Conservation (phyloP, 768 basidiomycete genomes). For the Udeniomyces megalosporus region DNA sequence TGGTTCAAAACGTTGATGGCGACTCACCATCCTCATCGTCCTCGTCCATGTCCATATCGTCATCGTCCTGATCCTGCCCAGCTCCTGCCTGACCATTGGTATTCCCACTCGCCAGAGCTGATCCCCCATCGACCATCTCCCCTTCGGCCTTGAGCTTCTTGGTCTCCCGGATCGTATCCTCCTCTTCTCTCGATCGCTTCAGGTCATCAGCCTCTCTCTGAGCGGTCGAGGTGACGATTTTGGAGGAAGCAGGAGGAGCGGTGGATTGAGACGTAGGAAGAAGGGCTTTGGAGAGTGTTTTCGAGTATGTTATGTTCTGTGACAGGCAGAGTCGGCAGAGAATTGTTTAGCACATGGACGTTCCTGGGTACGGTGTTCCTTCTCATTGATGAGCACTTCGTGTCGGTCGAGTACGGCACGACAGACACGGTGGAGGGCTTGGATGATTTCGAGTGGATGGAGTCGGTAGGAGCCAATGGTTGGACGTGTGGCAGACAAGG, state of each 20-base stretch:
- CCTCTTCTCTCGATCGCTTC: slow-evolving; percentile 15
- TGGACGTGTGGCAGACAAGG: too few species aligned
- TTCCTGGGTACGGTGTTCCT: too few species aligned
- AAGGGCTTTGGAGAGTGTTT: slow-evolving; percentile 13
- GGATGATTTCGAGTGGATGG: too few species aligned
- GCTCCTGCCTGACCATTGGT: not conserved
- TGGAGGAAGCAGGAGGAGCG: not conserved
- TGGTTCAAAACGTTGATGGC: too few species aligned
- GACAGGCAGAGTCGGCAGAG: too few species aligned
- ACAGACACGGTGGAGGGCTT: too few species aligned
- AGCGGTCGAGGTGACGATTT: slow-evolving; percentile 10
- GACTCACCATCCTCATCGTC: not conserved
- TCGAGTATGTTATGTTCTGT: slow-evolving; percentile 16
- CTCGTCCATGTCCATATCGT: slow-evolving; percentile 6
- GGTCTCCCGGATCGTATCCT: slow-evolving; percentile 14
- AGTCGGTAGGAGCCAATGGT: too few species aligned
- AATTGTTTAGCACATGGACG: too few species aligned
- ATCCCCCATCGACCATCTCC: not conserved
- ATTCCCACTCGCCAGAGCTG: not conserved
- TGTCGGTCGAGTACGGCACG: too few species aligned
- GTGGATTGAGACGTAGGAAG: slow-evolving; percentile 1
- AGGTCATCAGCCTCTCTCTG: slow-evolving; percentile 16
- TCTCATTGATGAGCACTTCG: too few species aligned
- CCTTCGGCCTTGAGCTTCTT: not conserved
- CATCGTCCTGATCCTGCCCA: not conserved